A percentile compares a stretch with the other conserved stretches of the same genome.
Conservation (phyloP, 768 basidiomycete genomes). For the Serendipita sp. region DNA sequence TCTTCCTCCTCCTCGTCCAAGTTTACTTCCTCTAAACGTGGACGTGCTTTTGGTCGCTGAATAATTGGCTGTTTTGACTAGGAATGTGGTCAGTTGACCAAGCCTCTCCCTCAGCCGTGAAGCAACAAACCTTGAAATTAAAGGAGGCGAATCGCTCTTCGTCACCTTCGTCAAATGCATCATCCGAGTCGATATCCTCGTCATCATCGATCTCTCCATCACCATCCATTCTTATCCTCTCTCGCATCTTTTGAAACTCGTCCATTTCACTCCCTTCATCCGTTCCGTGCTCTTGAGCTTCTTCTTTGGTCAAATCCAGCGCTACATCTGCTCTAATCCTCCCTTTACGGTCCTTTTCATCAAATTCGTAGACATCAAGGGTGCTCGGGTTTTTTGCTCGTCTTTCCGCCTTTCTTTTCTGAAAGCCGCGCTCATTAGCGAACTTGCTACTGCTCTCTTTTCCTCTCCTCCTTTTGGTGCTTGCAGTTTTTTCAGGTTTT, state of each 20-base stretch:
- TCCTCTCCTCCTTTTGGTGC: not conserved
- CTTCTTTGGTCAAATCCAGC: constrained; percentile 42
- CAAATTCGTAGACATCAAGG: constrained; percentile 51
- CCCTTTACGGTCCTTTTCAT: constrained; percentile 27
- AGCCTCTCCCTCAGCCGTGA: constrained; percentile 10
- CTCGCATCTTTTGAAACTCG: constrained; percentile 14
- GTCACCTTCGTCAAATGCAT: constrained; percentile 68
- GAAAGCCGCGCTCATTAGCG: not conserved
- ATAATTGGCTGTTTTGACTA: not conserved
- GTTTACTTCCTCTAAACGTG: constrained; percentile 34
- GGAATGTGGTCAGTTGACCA: not conserved
- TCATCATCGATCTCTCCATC: constrained; percentile 39
- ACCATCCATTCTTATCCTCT: constrained; percentile 25
- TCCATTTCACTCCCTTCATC: constrained; percentile 33
- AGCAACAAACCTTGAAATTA: constrained; percentile 21
- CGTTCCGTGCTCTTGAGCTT: constrained; percentile 20
- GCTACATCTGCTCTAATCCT: constrained; percentile 36
- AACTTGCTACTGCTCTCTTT: not conserved
- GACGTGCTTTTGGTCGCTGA: not conserved
- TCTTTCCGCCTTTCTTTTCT: not conserved
- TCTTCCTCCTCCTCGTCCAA: constrained; percentile 42
- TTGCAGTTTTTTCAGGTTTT: not conserved
- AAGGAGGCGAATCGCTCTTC: constrained; percentile 65
- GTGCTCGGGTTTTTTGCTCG: constrained; percentile 11
- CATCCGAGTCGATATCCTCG: constrained; percentile 75